Conservation (phyloP, 768 basidiomycete genomes). For the Rhodocollybia butyracea region DNA sequence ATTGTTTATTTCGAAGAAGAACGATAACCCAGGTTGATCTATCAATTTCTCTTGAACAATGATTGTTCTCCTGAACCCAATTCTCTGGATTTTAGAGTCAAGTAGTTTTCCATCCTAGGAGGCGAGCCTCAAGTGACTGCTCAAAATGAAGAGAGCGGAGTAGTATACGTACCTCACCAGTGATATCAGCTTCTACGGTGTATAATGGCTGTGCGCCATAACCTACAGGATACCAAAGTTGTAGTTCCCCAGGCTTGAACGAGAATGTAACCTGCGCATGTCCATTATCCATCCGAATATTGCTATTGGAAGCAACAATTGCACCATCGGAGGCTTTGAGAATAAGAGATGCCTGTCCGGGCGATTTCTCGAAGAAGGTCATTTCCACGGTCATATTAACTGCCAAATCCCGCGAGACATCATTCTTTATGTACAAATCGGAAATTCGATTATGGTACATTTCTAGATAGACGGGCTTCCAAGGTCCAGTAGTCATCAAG, state of each 20-base stretch:
- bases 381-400: constrained; percentile 49
- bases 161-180: constrained; percentile 44
- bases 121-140: not conserved
- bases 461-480: constrained; percentile 76
- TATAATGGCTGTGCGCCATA: constrained; percentile 85
- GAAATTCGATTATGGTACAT: constrained; percentile 60
- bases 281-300: constrained; percentile 33
- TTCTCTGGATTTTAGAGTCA: constrained; percentile 51
- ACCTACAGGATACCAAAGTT: constrained; percentile 85
- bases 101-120: constrained; percentile 47
- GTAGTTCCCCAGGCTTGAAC: constrained; percentile 52
- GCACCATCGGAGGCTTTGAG: constrained; percentile 51
- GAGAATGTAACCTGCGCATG: constrained; percentile 40
- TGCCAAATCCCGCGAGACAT: constrained; percentile 52
- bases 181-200: constrained; percentile 51
- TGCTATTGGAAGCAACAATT: constrained; percentile 34
- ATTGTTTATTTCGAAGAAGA: constrained; percentile 91
- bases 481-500: constrained; percentile 53
- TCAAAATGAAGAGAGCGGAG: not conserved
- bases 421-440: constrained; percentile 60
- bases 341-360: constrained; percentile 40
- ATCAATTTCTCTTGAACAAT: constrained; percentile 79
- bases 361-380: constrained; percentile 34
- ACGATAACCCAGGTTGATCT: constrained; percentile 75
- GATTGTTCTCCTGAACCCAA: constrained; percentile 77